phyloP scores from a whole-genome alignment of 139 green algal species.

The Penium margaritaceum region DNA sequence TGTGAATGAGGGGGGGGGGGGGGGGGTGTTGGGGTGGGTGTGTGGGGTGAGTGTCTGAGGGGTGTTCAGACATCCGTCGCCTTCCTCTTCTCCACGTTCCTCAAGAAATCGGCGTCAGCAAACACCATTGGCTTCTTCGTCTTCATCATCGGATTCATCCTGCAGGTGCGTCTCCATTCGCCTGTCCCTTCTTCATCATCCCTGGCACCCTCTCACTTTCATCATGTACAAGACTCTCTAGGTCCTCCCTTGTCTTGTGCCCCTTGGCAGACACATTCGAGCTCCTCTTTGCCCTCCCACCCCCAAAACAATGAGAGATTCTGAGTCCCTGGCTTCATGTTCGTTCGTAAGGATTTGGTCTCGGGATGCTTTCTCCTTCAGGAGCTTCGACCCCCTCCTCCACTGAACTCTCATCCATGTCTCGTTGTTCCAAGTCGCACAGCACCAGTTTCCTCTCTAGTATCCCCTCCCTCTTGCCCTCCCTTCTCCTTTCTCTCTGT shows the following conservation, averaged over 20 bases:
- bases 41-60: background rate
- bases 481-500: too few relatives aligned
- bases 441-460: too few relatives aligned
- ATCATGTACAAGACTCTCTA: background rate
- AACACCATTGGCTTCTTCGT: slow-evolving; percentile 82
- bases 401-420: too few relatives aligned
- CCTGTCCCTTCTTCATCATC: background rate
- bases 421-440: too few relatives aligned
- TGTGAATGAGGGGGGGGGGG: background rate
- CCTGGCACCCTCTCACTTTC: background rate
- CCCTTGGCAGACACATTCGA: background rate
- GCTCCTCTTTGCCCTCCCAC: background rate
- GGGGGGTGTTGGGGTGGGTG: background rate
- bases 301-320: background rate
- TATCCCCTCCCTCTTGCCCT: too few relatives aligned
- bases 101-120: slow-evolving; percentile 54
- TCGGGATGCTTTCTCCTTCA: too few relatives aligned
- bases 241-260: background rate
- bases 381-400: too few relatives aligned
- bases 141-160: slow-evolving; percentile 81
- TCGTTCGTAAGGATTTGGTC: background rate
- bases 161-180: slow-evolving; percentile 32
- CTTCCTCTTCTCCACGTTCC: slow-evolving; percentile 66
- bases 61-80: slow-evolving; percentile 47
- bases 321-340: background rate